These are phyloP conservation scores for Pythium grandisporangium DNA, from an alignment of 352 stramenopile genomes.

Conservation along the genomic window DNA sequence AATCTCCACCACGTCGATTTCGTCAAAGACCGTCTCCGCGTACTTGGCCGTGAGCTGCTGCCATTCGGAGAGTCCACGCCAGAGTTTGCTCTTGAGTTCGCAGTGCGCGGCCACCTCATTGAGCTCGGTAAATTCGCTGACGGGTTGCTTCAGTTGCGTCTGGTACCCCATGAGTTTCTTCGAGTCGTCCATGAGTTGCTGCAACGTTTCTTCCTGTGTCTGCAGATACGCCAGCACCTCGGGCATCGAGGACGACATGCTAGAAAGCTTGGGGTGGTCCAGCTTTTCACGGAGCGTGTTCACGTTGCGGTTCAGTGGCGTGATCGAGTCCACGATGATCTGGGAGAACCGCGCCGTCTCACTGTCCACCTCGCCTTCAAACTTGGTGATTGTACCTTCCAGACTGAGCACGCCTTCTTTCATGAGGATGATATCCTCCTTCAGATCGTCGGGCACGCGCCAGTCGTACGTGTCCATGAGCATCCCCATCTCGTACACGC, in stretches of 20 bases:
- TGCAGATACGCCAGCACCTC: conserved; percentile 70
- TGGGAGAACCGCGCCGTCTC: conserved; percentile 89
- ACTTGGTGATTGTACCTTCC: conserved; percentile 83
- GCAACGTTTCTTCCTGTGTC: conserved; percentile 61
- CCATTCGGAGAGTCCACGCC: conserved; percentile 84
- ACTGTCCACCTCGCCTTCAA: conserved; percentile 87
- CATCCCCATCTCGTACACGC: conserved; percentile 81
- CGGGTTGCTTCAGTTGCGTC: conserved; percentile 69
- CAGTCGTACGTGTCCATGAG: conserved; percentile 91
- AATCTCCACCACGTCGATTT: conserved; percentile 84
- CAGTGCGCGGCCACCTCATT: conserved; percentile 83
- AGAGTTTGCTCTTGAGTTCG: conserved; percentile 88
- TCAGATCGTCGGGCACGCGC: conserved; percentile 87
- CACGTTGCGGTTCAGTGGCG: conserved; percentile 58
- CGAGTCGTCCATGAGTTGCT: conserved; percentile 68
- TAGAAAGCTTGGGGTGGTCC: conserved; percentile 70
- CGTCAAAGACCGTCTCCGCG: conserved; percentile 72
- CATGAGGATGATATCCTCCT: conserved; percentile 91
- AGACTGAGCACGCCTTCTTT: conserved; percentile 88
- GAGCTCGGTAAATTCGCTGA: conserved; percentile 87
- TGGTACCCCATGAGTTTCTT: conserved; percentile 87
- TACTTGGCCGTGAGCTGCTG: conserved; percentile 66
- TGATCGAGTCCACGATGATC: conserved; percentile 85
- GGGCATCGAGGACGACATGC: conserved; percentile 59
- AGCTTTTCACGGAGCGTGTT: conserved; percentile 74